These are phyloP conservation scores for Phyllosticta citrichinensis DNA, from an alignment of 2,329 filamentous ascomycete genomes.

Conservation along the genomic window DNA sequence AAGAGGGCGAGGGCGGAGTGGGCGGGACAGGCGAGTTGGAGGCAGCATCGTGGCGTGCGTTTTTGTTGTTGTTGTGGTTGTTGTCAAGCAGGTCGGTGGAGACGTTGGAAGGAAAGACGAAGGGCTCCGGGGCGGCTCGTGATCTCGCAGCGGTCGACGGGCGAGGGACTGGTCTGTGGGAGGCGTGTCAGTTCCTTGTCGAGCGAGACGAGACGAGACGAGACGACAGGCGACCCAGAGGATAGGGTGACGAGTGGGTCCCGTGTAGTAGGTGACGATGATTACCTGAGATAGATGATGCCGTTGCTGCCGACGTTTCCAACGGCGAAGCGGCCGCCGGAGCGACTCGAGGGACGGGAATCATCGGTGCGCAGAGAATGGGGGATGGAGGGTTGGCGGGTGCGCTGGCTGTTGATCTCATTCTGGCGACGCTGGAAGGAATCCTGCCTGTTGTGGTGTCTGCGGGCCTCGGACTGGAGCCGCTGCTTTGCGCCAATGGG, in stretches of 20 bases:
- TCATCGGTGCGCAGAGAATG: slow-evolving; percentile 20
- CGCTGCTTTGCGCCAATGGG: slow-evolving; percentile 19
- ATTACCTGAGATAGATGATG: slow-evolving; percentile 37
- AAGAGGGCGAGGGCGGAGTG: neutral
- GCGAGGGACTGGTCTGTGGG: slow-evolving; percentile 21
- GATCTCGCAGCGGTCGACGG: slow-evolving; percentile 22
- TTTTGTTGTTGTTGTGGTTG: slow-evolving; percentile 6
- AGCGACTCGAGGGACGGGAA: slow-evolving; percentile 15
- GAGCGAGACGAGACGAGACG: no score
- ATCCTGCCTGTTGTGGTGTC: slow-evolving; percentile 6
- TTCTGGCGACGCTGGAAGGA: slow-evolving; percentile 21
- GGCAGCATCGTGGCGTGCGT: slow-evolving; percentile 22
- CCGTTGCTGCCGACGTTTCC: slow-evolving; percentile 37
- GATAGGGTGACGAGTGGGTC: neutral
- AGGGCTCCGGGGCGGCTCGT: slow-evolving; percentile 24
- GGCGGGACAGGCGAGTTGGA: slow-evolving; percentile 15
- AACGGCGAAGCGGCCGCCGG: slow-evolving; percentile 33
- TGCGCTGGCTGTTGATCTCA: slow-evolving; percentile 26
- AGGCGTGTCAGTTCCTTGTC: neutral
- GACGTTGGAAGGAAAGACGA: slow-evolving; percentile 29
- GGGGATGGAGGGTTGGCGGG: slow-evolving; percentile 23
- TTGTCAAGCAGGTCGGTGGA: slow-evolving; percentile 19
- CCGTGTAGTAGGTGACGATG: slow-evolving; percentile 4
- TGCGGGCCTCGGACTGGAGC: slow-evolving; percentile 11
- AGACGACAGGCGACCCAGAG: neutral